Percentiles rank a stretch among this genome's conserved stretches.
These are phyloP conservation scores for Neurospora sp. DNA, from an alignment of 495 filamentous ascomycete species.

Conservation along the genomic window DNA sequence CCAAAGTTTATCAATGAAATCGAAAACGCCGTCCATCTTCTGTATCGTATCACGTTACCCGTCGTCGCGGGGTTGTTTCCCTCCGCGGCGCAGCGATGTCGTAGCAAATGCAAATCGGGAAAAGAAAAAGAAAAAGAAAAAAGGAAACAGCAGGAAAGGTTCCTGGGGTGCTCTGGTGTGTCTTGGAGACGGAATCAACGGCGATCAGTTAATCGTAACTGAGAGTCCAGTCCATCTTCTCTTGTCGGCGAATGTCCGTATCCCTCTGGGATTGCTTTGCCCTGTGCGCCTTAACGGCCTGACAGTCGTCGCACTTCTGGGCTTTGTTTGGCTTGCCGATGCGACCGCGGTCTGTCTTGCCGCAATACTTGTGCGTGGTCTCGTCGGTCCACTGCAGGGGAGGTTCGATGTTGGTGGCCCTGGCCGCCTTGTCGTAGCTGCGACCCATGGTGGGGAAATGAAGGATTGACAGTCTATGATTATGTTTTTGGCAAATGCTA, in stretches of 20 bases:
- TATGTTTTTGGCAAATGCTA: background rate
- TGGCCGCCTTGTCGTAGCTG: slow-evolving; percentile 11
- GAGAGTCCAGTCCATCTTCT: slow-evolving; percentile 16
- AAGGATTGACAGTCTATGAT: background rate
- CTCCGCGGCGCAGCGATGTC: background rate
- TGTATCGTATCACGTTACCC: background rate
- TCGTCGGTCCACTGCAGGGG: slow-evolving; percentile 16
- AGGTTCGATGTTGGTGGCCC: slow-evolving; percentile 7
- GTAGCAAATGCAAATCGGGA: background rate
- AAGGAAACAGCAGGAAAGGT: background rate
- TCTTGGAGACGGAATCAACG: background rate
- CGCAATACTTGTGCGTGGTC: slow-evolving; percentile 21
- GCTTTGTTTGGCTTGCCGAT: slow-evolving; percentile 20
- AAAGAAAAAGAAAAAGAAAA: background rate
- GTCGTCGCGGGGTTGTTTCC: background rate
- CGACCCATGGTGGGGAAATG: slow-evolving; percentile 8
- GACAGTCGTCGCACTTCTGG: slow-evolving; percentile 18
- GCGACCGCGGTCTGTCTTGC: slow-evolving; percentile 12
- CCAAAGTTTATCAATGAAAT: background rate
- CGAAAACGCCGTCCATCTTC: background rate
- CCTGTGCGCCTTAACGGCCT: slow-evolving; percentile 14
- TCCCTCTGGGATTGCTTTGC: slow-evolving; percentile 6
- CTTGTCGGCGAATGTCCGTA: slow-evolving; percentile 5
- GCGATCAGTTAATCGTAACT: background rate
- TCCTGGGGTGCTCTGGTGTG: background rate